Conservation (phyloP, 352 stramenopile species). For the Globisporangium irregulare region DNA sequence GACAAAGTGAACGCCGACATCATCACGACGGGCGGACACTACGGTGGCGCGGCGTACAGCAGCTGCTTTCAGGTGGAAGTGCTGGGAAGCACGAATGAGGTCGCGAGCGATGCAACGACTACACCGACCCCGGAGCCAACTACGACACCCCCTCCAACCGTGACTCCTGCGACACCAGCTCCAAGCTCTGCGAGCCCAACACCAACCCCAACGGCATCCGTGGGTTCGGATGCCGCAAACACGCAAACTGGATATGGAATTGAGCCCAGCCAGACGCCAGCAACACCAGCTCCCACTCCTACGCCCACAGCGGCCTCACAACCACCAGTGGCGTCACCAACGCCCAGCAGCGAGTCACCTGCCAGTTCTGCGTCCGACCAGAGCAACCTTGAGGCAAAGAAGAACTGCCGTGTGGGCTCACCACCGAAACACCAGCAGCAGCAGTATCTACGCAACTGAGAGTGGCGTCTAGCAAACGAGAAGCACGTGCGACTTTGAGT, state of each 20-base stretch:
- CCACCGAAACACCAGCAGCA: not conserved
- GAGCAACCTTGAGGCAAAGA: not conserved
- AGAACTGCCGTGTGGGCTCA: not conserved
- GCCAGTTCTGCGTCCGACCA: not conserved
- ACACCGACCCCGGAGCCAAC: not conserved
- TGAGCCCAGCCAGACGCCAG: not conserved
- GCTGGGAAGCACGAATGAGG: not conserved
- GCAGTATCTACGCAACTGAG: not conserved
- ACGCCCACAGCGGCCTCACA: not conserved
- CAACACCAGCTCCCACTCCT: not conserved
- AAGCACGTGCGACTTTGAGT: not conserved
- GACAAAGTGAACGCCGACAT: constrained; percentile 25
- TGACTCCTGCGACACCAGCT: not conserved
- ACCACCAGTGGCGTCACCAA: not conserved
- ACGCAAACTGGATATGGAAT: not conserved
- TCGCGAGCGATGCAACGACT: not conserved
- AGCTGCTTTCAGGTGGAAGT: constrained; percentile 68
- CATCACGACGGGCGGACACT: constrained; percentile 21
- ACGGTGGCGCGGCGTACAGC: constrained; percentile 56
- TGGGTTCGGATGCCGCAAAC: not conserved
- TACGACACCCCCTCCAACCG: not conserved
- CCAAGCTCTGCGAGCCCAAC: not conserved
- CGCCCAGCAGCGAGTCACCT: not conserved
- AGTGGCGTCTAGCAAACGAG: too few species aligned
- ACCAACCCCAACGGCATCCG: not conserved